Evolutionary conservation across 768 basidiomycete species (phyloP).

Genomic region (Podaxis sp.): DNA sequence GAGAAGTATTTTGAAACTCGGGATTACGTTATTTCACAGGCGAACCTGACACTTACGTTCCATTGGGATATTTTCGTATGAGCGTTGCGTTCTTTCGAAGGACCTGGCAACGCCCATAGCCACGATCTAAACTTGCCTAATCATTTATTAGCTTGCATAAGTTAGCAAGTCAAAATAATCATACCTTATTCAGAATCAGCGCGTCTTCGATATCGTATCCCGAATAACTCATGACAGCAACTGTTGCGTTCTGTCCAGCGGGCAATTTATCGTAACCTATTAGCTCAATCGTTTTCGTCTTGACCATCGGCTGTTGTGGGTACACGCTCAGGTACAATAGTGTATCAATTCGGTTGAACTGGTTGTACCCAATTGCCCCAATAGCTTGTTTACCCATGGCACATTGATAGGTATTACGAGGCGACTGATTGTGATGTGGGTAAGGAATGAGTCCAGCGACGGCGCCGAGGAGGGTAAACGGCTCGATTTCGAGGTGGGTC

Average conservation of each 20-base stretch:
- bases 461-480: conserved; percentile 95
- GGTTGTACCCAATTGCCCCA: conserved; percentile 97
- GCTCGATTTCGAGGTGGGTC: conserved; percentile 98
- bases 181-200: conserved; percentile 88
- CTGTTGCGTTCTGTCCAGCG: conserved; percentile 96
- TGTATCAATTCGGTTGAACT: conserved; percentile 96
- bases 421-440: conserved; percentile 99
- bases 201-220: conserved; percentile 99
- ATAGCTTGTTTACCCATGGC: conserved; percentile 99
- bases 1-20: conserved; percentile 15
- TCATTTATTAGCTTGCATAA: conserved; percentile 2
- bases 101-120: conserved; percentile 97
- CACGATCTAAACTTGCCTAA: conserved; percentile 93
- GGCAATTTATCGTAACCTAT: conserved; percentile 96
- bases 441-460: conserved; percentile 99
- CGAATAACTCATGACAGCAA: conserved; percentile 99
- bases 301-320: conserved; percentile 99
- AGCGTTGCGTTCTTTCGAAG: conserved; percentile 93
- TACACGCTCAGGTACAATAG: conserved; percentile 97
- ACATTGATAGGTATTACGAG: conserved; percentile 98
- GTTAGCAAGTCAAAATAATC: conserved; percentile 14
- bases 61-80: conserved; percentile 95
- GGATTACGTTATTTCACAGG: conserved; percentile 1
- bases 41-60: conserved; percentile 67
- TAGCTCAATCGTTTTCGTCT: conserved; percentile 97